Percentiles rank a stretch among this genome's conserved stretches.
Conservation (phyloP, 345 rosid genomes). For the Xanthoceras sorbifolium region DNA sequence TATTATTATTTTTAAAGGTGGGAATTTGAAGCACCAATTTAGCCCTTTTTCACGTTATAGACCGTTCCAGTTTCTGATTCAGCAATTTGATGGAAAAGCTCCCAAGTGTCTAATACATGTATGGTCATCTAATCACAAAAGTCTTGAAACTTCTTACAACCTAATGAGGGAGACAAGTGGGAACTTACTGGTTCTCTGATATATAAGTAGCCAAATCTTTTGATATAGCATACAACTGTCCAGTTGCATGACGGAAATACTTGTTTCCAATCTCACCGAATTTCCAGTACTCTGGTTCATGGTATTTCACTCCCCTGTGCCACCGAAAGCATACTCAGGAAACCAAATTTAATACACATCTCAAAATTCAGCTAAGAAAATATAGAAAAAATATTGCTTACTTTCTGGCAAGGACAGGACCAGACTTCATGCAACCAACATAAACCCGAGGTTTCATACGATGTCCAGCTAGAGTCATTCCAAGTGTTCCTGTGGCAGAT, state of each 20-base stretch:
- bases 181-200: conserved; percentile 65
- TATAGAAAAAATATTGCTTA: conserved; percentile 34
- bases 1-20: background rate
- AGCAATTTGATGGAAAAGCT: no score
- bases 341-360: background rate
- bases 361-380: background rate
- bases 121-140: background rate
- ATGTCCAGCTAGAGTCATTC: conserved; percentile 49
- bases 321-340: conserved; percentile 10
- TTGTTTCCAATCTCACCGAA: conserved; percentile 75
- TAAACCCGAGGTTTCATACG: conserved; percentile 61
- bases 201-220: conserved; percentile 81
- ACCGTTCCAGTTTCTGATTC: no score
- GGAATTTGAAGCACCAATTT: background rate
- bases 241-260: conserved; percentile 89
- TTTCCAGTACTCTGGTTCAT: conserved; percentile 93
- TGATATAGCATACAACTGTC: conserved; percentile 87
- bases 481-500: conserved; percentile 59
- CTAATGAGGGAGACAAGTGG: background rate
- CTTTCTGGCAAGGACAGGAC: conserved; percentile 82
- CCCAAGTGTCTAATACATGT: no score
- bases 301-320: conserved; percentile 76
- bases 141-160: background rate
- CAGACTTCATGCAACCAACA: conserved; percentile 96
- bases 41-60: background rate